Evolutionary conservation across 176 grass and related monocot genomes (phyloP), one percentile per base, ranked within the genome.

Genomic region (Ananas comosus): DNA sequence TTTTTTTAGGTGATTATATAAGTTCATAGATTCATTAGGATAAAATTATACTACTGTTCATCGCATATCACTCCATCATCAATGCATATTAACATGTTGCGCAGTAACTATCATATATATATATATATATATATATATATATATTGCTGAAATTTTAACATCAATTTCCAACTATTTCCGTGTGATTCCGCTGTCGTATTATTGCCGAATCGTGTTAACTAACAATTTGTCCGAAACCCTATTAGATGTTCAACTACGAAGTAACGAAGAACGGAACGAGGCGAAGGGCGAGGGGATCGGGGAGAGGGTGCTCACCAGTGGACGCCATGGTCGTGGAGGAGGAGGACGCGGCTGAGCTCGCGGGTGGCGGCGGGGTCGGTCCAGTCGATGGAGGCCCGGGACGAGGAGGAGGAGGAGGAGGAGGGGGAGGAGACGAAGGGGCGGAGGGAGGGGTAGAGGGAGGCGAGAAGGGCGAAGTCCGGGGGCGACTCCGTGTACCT

Each of bases 271-370:
- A 63, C 13, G 69, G 18, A 49, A 51, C 49, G 48, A 47, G 12
- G 50, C 17, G 61, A 56, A 28, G 51, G 16, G n/a, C 7, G 47
- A 11, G 48, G 21, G 12, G 1, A 72, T 21, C 54, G n/a, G 19
- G 49, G 9, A 9, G 53, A 51, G 1, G 24, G 48, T 28, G 78
- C 53, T 22, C 53, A 81, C 83, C 89, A 99, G 74, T 86, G 80
- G 72, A 93, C 85, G 51, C 89, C 82, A 59, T 99, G 85, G 82
- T 99, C 94, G 56, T 93, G 94, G 68, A 91, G 82, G 66, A 99
- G 84, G 69, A 99, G 90, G 53, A 99, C 94, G 24, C 90, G 84
- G 54, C 89, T 99, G 58, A 99, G 84, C 87, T 99, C 89, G 47
- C 87, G 81, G 13, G 81, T 87, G 61, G 84, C 79, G 51, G 74